These are phyloP conservation scores for Bertia moriformis DNA, from an alignment of 2,329 filamentous ascomycete genomes.

Conservation along the genomic window DNA sequence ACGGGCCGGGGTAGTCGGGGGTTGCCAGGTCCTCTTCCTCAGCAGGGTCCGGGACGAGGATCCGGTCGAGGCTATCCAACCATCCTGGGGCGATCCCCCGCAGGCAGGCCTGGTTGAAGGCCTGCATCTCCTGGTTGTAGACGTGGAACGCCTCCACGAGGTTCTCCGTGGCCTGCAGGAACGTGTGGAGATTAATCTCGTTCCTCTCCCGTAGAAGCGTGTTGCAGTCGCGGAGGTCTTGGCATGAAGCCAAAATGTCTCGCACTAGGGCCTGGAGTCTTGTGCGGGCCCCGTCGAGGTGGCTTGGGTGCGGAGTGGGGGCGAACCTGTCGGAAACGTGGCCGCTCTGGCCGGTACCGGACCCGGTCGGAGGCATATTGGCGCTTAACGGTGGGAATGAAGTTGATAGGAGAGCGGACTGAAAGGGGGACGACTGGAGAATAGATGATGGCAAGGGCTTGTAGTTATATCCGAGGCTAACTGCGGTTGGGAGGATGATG, in stretches of 20 bases:
- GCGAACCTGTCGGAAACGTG: neutral
- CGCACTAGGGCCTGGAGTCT: too few species aligned
- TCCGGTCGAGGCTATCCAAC: conserved; percentile 34
- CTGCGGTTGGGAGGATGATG: conserved; percentile 74
- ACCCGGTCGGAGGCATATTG: too few species aligned
- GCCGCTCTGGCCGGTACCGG: too few species aligned
- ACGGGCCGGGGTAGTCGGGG: too few species aligned
- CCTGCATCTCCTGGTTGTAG: too few species aligned
- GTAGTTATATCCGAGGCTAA: conserved; percentile 91
- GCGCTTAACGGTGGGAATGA: too few species aligned
- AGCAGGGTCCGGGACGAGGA: conserved; percentile 31
- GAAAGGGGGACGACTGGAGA: conserved; percentile 48
- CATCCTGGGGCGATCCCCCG: conserved; percentile 41
- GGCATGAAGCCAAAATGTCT: neutral
- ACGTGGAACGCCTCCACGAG: too few species aligned
- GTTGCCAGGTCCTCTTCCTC: conserved; percentile 6
- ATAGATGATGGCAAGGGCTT: conserved; percentile 77
- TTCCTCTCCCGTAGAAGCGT: neutral
- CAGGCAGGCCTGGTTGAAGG: conserved; percentile 40
- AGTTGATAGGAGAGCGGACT: too few species aligned
- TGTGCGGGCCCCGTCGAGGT: neutral
- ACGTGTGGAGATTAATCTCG: neutral
- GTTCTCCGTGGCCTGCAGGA: neutral
- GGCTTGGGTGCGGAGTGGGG: neutral
- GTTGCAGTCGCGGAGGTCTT: neutral